These are phyloP conservation scores for Cnidoscolus chayamansa DNA, from an alignment of 441 rosid genomes.

Conservation along the genomic window DNA sequence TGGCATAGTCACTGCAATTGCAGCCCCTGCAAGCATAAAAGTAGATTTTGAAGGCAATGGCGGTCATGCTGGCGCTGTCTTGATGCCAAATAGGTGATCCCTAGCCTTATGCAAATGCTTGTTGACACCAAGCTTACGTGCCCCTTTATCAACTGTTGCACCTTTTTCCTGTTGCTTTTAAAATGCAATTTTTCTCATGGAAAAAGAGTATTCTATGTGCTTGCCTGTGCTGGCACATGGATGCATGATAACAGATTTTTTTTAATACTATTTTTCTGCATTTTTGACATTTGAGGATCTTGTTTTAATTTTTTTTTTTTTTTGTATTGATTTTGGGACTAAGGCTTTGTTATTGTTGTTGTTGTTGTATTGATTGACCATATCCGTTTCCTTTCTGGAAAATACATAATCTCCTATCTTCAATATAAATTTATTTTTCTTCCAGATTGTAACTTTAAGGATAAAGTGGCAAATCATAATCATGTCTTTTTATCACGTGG, in stretches of 20 bases:
- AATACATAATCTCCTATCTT: not conserved
- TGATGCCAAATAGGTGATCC: conserved; percentile 80
- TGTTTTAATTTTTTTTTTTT: not conserved
- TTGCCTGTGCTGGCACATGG: not conserved
- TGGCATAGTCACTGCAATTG: conserved; percentile 90
- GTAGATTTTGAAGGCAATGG: conserved; percentile 92
- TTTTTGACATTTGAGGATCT: not conserved
- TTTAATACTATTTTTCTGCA: not conserved
- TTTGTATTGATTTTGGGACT: no score
- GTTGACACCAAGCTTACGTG: not conserved
- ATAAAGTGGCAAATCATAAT: not conserved
- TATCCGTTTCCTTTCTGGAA: not conserved
- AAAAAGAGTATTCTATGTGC: not conserved
- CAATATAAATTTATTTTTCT: not conserved
- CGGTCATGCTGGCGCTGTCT: conserved; percentile 93
- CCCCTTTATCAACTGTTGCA: not conserved
- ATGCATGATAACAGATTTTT: not conserved
- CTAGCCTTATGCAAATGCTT: conserved; percentile 9
- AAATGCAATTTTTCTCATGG: not conserved
- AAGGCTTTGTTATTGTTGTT: no score
- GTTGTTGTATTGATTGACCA: not conserved
- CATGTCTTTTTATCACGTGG: not conserved
- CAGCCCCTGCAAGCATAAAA: conserved; percentile 93
- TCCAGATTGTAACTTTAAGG: not conserved
- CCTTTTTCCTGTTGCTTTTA: not conserved